Evolutionary conservation across 306 rosid genomes (phyloP).

Genomic region (Dryas alaskensis): DNA sequence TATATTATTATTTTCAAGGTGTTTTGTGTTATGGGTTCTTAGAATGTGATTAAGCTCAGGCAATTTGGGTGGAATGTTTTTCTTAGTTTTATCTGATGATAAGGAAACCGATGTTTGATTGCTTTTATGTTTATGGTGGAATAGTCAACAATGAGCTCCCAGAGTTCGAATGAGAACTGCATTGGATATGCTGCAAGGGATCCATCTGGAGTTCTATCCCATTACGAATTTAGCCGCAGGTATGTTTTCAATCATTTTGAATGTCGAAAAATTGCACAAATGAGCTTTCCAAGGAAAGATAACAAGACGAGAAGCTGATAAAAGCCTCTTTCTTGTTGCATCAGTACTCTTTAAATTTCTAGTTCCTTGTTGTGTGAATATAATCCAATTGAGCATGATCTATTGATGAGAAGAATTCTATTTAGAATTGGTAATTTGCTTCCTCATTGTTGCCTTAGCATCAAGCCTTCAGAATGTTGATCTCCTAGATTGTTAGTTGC

Average conservation of each 20-base stretch:
- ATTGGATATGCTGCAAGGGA: conserved; percentile 84
- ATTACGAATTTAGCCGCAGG: conserved; percentile 78
- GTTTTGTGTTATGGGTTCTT: not conserved
- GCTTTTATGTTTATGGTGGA: not conserved
- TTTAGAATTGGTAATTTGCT: no score
- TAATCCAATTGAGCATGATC: not conserved
- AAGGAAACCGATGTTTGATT: not conserved
- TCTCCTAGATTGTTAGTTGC: not conserved
- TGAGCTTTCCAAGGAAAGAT: not conserved
- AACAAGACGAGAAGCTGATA: not conserved
- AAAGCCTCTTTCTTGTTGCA: not conserved
- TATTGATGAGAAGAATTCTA: not conserved
- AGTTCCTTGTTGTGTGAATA: not conserved
- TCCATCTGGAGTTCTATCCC: conserved; percentile 61
- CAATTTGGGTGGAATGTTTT: not conserved
- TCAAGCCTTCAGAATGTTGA: not conserved
- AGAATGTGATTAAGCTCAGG: not conserved
- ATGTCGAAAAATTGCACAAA: not conserved
- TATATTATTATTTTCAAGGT: no score
- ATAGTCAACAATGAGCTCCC: conserved; percentile 42
- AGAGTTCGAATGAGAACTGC: conserved; percentile 42
- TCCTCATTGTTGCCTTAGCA: not conserved
- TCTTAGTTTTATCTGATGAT: not conserved
- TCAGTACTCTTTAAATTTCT: not conserved
- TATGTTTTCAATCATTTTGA: conserved; percentile 13